Base-by-base conservation (phyloP, 192 early-diverging fungal species). In the Oehlia diaphana region DNA sequence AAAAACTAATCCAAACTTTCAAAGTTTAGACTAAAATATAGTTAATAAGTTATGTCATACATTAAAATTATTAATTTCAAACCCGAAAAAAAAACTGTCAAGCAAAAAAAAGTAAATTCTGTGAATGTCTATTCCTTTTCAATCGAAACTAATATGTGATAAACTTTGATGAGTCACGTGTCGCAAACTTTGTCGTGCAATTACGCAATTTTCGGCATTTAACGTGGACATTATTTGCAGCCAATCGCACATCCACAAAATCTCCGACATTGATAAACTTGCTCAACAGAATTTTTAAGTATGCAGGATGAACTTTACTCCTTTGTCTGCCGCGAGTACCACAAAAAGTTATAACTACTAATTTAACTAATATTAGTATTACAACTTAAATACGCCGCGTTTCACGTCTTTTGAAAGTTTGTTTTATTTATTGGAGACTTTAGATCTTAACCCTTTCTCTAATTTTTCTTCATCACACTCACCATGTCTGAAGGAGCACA, bases 401-500 rank as follows among this genome's bases (percentile, higher is more conserved):
- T 58, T 58, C 53, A 58, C 16, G 53, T 58, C 53, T 58, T 58
- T 21, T 4, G 16, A 19, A 58, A 58, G 19, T 7, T 58, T 58
- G 53, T 58, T 58, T 58, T 47, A 47, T 47, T 58, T 58, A 58
- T 58, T 58, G 2, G 14, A 58, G 7, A 21, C 16, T 21, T 58
- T 58, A 58, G 19, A 58, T 58, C 16, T 58, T 58, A 58, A 16
- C 14, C 7, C 19, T 58, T 19, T 47, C 44, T 12, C 44, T 47
- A 47, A 47, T 47, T 16, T 19, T 1, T 58, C 50, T 53, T 53
- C 16, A 58, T 58, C 50, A 16, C 50, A 16, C 6, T 3, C 53
- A 58, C 33, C 67, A 86, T 87, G 84, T 86, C 85, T n/a, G 88
- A 84, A 39, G 67, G 77, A 63, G 67, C 67, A 16, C 83, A 87